Conservation (phyloP, 352 stramenopile genomes). For the Phytophthora macrochlamydospora region DNA sequence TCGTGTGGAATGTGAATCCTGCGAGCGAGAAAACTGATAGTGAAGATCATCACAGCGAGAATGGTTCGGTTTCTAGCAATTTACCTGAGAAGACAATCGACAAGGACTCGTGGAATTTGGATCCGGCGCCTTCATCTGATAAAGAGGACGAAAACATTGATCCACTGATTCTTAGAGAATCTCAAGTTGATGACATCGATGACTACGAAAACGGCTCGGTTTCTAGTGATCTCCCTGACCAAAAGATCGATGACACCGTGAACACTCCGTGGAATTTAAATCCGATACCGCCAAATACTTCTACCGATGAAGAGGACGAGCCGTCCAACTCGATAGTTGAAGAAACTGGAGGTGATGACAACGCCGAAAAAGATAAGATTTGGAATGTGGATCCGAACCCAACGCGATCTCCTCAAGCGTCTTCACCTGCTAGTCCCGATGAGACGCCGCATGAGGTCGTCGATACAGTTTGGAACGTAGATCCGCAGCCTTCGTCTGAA, state of each 20-base stretch:
- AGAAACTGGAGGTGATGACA: background rate
- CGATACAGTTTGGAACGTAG: constrained; percentile 19
- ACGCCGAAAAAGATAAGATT: background rate
- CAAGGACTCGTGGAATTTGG: constrained; percentile 23
- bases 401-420: background rate
- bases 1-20: constrained; percentile 26
- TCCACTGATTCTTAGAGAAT: background rate
- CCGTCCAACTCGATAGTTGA: background rate
- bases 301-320: background rate
- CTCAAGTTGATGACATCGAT: no score
- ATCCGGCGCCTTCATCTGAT: constrained; percentile 5
- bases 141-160: constrained; percentile 2
- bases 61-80: background rate
- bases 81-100: background rate
- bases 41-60: background rate
- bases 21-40: background rate
- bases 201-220: no score
- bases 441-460: background rate
- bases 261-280: no score
- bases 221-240: no score
- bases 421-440: background rate
- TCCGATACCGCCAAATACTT: no score
- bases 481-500: constrained; percentile 6
- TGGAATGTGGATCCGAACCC: constrained; percentile 8
- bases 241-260: no score